phyloP scores from a whole-genome alignment of 345 rosid species.

The Eucalyptus lansdowneana region DNA sequence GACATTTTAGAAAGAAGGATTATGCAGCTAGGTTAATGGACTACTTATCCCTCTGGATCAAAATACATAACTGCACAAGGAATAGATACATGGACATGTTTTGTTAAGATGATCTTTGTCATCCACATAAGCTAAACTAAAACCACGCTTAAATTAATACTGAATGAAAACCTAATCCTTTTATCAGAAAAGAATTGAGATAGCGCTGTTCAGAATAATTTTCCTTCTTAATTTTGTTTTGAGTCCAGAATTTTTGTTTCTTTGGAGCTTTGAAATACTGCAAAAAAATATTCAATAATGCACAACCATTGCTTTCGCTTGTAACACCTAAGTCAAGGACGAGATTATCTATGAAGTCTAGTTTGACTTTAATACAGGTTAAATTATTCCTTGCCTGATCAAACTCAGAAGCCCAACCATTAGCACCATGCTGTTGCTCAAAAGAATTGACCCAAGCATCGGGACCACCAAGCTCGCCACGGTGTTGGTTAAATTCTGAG shows the following conservation, averaged over 20 bases:
- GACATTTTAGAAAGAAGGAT: background rate
- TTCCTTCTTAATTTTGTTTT: background rate
- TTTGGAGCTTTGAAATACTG: background rate
- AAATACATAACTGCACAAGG: background rate
- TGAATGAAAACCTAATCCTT: background rate
- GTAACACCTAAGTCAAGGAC: background rate
- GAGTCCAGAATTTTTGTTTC: background rate
- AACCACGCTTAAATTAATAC: background rate
- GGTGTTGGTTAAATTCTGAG: conserved; percentile 55
- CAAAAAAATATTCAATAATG: background rate
- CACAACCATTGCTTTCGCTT: background rate
- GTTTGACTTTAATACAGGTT: background rate
- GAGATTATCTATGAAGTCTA: background rate
- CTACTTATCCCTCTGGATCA: background rate
- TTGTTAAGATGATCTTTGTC: background rate
- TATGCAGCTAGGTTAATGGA: background rate
- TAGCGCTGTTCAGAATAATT: background rate
- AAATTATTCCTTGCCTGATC: conserved; percentile 49
- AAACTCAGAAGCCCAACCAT: conserved; percentile 96
- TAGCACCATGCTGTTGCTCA: conserved; percentile 84
- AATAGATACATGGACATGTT: background rate
- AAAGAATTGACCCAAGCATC: conserved; percentile 81
- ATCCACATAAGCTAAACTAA: background rate
- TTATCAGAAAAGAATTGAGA: background rate
- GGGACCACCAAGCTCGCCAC: conserved; percentile 42